Conservation (phyloP, 495 filamentous ascomycete genomes). For the Penicillium cataractarum region DNA sequence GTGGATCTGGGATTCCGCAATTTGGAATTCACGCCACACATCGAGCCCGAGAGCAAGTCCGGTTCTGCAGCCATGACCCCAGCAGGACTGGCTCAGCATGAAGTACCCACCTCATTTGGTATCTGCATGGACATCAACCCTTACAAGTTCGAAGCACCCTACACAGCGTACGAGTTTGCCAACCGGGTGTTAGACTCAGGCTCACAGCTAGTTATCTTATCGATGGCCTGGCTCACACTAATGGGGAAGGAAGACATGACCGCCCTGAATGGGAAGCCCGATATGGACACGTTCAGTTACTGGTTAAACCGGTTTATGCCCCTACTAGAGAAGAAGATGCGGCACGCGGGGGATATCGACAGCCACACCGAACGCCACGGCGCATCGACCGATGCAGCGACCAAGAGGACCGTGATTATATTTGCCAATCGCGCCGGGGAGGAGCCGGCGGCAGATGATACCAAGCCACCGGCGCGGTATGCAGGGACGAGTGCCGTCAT, state of each 20-base stretch:
- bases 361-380: slow-evolving; percentile 15
- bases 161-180: slow-evolving; percentile 83
- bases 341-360: slow-evolving; percentile 39
- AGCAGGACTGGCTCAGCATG: neutral
- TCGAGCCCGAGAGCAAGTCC: slow-evolving; percentile 3
- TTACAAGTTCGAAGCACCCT: slow-evolving; percentile 77
- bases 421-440: slow-evolving; percentile 80
- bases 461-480: slow-evolving; percentile 55
- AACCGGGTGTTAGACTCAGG: slow-evolving; percentile 66
- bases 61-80: neutral
- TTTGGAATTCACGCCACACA: slow-evolving; percentile 32
- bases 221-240: slow-evolving; percentile 86
- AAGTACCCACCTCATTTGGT: slow-evolving; percentile 67
- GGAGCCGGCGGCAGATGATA: slow-evolving; percentile 60
- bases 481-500: slow-evolving; percentile 86
- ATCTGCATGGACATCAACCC: slow-evolving; percentile 83
- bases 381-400: slow-evolving; percentile 10
- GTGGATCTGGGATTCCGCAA: slow-evolving; percentile 54
- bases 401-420: slow-evolving; percentile 71
- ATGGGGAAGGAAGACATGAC: slow-evolving; percentile 49
- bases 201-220: slow-evolving; percentile 75
- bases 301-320: slow-evolving; percentile 87
- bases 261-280: slow-evolving; percentile 60
- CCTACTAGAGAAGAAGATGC: slow-evolving; percentile 57
- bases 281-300: slow-evolving; percentile 81